Base-by-base conservation (phyloP, 2,329 filamentous ascomycete genomes). In the Microdochium trichocladiopsis region DNA sequence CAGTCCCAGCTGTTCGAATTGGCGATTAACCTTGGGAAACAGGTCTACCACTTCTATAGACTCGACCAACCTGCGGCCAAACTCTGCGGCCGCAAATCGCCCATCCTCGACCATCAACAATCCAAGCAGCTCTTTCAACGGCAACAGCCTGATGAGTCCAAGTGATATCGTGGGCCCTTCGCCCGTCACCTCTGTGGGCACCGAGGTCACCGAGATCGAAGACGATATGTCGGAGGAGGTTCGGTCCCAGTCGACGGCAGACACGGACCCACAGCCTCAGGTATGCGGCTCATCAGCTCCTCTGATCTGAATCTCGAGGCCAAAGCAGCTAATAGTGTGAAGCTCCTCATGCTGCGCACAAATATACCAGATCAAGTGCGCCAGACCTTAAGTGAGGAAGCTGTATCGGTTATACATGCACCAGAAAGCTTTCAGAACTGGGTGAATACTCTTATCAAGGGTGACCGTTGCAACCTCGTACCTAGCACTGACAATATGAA, bases 321-420 rank as follows among this genome's bases (percentile, higher is more conserved):
- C 21, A 5, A 22, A 3, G 6, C 11, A 18, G 53, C 52, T 57
- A 58, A 51, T 63, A 54, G 48, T 64, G 60, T 49, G 66, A 52
- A 80, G 76, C 66, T 78, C 47, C 67, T 75, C 52, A 75, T 79
- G 72, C 68, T 84, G 16, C 73, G 71, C 50, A 86, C 83, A 4
- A 79, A 77, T 55, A 61, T 86, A 10, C 70, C 81, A 2, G 80
- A 82, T 43, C 72, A 76, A 54, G 62, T 86, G 66, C 73, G 84
- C 64, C 76, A 78, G 50, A 72, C 73, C 51, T 79, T 79, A 23
- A 84, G 84, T 55, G 90, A 95, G 58, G 90, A 92, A 59, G 86
- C 90, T 23, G 80, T 90, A 51, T 96, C 92, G 1, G 92, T 95
- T 51, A 96, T 96, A 59, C 92, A 96, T 74, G 90, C 89, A 16